phyloP scores from a whole-genome alignment of 148 eudicot genomes.

The Talinum fruticosum region DNA sequence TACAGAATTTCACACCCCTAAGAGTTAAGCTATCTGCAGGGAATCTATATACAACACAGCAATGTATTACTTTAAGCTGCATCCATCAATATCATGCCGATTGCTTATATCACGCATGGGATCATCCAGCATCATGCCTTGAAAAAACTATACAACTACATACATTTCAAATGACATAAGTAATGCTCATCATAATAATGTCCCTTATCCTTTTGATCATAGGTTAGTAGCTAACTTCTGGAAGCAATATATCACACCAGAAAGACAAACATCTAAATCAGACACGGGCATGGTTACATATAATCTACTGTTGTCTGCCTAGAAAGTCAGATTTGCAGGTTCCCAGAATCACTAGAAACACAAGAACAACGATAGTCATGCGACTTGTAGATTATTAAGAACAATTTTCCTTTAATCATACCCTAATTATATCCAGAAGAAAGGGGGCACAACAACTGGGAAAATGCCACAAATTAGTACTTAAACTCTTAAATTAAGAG shows the following conservation, averaged over 20 bases:
- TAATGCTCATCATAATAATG: not conserved
- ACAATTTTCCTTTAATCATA: too few species aligned
- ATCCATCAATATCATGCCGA: not conserved
- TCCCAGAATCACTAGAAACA: not conserved
- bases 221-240: not conserved
- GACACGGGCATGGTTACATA: not conserved
- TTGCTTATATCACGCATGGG: not conserved
- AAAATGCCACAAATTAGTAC: too few species aligned
- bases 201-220: not conserved
- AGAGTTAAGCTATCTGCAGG: not conserved
- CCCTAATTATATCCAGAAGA: too few species aligned
- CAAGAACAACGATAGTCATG: not conserved
- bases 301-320: not conserved
- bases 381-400: too few species aligned
- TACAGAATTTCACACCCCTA: not conserved
- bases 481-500: too few species aligned
- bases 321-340: not conserved
- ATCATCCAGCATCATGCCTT: not conserved
- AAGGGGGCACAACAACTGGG: too few species aligned
- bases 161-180: not conserved
- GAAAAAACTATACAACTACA: not conserved
- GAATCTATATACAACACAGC: not conserved
- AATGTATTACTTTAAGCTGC: too few species aligned
- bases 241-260: not conserved
- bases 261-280: not conserved